Evolutionary conservation across 495 filamentous ascomycete species (phyloP).

Genomic region (Aspergillus kassunensis): DNA sequence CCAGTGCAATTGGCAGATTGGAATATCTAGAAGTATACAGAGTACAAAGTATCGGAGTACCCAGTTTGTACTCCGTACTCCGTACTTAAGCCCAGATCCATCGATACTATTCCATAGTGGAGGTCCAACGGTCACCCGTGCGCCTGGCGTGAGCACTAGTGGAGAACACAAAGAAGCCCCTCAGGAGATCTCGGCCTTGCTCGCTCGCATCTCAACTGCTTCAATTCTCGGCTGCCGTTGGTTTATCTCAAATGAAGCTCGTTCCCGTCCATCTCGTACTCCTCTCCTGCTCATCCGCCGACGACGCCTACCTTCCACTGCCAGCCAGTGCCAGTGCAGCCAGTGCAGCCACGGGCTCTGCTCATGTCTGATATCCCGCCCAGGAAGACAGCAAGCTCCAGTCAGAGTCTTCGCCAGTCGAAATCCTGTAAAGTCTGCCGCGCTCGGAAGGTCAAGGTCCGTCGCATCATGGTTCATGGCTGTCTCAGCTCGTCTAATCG

Average conservation of each 20-base stretch:
- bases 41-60: too few relatives aligned
- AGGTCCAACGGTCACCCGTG: too few relatives aligned
- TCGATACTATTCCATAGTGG: too few relatives aligned
- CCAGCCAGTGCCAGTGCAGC: too few relatives aligned
- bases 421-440: conserved; percentile 46
- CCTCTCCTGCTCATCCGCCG: conserved; percentile 20
- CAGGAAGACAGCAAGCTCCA: conserved; percentile 17
- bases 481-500: neutral
- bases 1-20: too few relatives aligned
- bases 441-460: conserved; percentile 44
- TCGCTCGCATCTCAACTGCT: conserved; percentile 31
- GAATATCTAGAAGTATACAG: too few relatives aligned
- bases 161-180: too few relatives aligned
- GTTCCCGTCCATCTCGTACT: neutral
- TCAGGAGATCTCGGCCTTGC: conserved; percentile 19
- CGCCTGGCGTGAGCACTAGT: conserved; percentile 4
- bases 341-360: conserved; percentile 20
- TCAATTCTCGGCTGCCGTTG: conserved; percentile 33
- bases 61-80: too few relatives aligned
- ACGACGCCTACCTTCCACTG: too few relatives aligned
- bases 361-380: conserved; percentile 23
- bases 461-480: conserved; percentile 7
- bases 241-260: conserved; percentile 20
- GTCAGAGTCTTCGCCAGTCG: conserved; percentile 28
- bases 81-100: too few relatives aligned